Base-by-base conservation (phyloP, 164 flowering plant species). In the Berberis vulgaris region DNA sequence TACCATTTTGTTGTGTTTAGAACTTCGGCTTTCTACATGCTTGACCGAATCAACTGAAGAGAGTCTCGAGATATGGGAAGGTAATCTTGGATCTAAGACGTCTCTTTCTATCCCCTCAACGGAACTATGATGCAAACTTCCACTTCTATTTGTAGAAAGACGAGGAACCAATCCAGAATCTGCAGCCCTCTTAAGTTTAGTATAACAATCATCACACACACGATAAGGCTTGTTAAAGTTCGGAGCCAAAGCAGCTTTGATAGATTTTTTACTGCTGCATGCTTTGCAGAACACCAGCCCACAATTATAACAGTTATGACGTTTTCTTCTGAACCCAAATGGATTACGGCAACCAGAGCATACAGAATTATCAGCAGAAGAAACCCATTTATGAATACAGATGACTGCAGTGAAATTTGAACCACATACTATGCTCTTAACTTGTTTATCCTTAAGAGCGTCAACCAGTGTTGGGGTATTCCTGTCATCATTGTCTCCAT, bases 231-330 rank as follows among this genome's bases (percentile, higher is more conserved):
- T 94, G 76, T 70, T 84, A 72, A 69, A 67, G 69, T 73, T 85
- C 41, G 97, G 97, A 67, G 98, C 95, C 77, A 91, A 67, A 26
- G 96, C 81, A 59, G 98, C 98, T 77, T 80, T 86, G 65, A 85
- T 57, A 64, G 91, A 82, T 76, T 89, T 94, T 74, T 68, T 85
- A 63, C 79, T 80, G 77, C 91, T 91, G 72, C 98, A 94, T 61
- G 82, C 81, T 70, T 86, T 87, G 89, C 98, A 94, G 66, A 86
- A 86, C 10, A 84, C 91, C 39, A 89, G 76, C n/a, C 98, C 98
- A 73, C 98, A 93, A 66, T 93, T 89, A 72, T 93, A 93, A 74
- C 98, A 94, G 66, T 94, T 90, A 71, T 94, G 98, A 5, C 97
- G 88, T 71, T 88, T 90, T 72, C 97, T 80, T 76, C 86, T 79